Evolutionary conservation across 805 yeast species (phyloP), one percentile per base, ranked within the genome.

Genomic region (Cyberlindnera japonica): DNA sequence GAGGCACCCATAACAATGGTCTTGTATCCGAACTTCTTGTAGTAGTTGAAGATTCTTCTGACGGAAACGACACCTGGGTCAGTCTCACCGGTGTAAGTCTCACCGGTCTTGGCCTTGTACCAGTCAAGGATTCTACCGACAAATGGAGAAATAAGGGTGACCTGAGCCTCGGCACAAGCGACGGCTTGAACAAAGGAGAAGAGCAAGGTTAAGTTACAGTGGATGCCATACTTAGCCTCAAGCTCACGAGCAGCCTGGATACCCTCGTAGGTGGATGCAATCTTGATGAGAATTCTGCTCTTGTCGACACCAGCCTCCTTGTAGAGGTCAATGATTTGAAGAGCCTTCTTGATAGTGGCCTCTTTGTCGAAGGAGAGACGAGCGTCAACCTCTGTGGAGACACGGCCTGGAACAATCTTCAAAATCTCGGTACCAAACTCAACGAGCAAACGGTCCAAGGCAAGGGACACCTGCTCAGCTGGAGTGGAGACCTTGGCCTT

Each of bases 1-100:
- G 98, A 91, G 46, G 99, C 99, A 71, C 99, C 99, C 99, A 93
- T 93, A 63, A 93, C 98, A 64, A 93, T 90, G 67, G 99, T 93
- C 60, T 91, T 77, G 81, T 93, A 93, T 57, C 83, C 91, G 69
- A 68, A 87, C 74, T 91, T 91, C 83, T 93, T 93, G 85, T 93
- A 93, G 81, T 93, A 93, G 84, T 90, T 85, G 86, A 67, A 93
- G 68, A 93, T 93, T 48, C 63, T 65, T 69, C 81, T 83, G 58
- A 93, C 99, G 31, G 96, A 87, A 37, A 72, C 38, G 48, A 93
- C 98, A 83, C 99, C 99, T 54, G 99, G 99, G 70, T 93, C 98
- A 52, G 79, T 72, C 58, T 77, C 86, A 54, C 76, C 74, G 39
- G 78, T 71, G 79, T 87, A 91, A 43, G 79, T 74, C 77, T 90